Conservation (phyloP, 2,329 filamentous ascomycete genomes). For the Nemania diffusa region DNA sequence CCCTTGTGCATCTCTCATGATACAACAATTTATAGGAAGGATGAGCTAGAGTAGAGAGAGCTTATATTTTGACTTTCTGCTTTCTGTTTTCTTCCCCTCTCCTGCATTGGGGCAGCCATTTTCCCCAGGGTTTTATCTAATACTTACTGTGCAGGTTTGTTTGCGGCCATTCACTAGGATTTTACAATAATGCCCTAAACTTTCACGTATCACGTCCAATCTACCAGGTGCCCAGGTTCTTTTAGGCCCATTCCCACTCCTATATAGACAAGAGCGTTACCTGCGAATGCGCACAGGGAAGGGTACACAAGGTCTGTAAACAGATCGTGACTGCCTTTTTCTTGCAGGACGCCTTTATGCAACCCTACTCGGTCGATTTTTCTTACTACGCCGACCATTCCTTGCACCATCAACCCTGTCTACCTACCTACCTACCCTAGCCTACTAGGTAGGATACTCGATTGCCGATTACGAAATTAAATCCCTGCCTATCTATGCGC, state of each 20-base stretch:
- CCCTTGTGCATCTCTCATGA: neutral
- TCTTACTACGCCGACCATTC: neutral
- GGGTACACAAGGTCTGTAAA: neutral
- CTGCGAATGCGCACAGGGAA: neutral
- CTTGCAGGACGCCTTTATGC: neutral
- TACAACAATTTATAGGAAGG: neutral
- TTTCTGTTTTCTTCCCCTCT: neutral
- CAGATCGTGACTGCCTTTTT: conserved; percentile 1
- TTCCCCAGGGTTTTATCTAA: neutral
- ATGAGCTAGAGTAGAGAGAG: neutral
- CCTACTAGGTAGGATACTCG: neutral
- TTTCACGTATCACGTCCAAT: neutral
- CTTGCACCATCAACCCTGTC: neutral
- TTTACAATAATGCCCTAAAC: neutral
- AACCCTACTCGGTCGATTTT: neutral
- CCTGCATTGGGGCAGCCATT: neutral
- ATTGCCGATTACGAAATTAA: neutral
- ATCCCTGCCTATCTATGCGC: neutral
- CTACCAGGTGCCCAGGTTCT: neutral
- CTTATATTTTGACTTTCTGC: neutral
- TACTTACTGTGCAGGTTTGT: neutral
- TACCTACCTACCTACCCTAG: neutral
- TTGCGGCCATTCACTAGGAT: neutral
- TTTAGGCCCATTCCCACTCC: neutral
- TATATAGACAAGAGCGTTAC: neutral